Percentiles rank a stretch among this genome's conserved stretches.
phyloP scores from a whole-genome alignment of 805 yeast genomes.

The Hanseniaspora mollemarum region DNA sequence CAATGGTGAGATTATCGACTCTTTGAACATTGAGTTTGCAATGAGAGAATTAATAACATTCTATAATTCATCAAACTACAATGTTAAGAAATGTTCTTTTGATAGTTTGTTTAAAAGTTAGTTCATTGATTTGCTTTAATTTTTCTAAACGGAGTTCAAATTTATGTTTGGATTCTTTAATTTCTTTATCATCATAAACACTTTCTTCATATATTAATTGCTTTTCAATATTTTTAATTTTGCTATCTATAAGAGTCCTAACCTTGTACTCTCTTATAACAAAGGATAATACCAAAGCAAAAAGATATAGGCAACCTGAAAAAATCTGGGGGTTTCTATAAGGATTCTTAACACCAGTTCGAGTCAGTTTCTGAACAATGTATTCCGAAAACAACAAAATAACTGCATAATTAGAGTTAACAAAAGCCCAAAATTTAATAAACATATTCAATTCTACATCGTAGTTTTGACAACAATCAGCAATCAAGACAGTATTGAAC shows the following conservation, averaged over 20 bases:
- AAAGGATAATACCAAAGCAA: slow-evolving; percentile 34
- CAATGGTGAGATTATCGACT: slow-evolving; percentile 59
- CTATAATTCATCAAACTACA: slow-evolving; percentile 39
- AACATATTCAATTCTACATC: slow-evolving; percentile 31
- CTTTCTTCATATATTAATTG: neutral
- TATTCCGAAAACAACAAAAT: slow-evolving; percentile 40
- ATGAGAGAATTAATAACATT: slow-evolving; percentile 66
- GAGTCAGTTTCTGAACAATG: slow-evolving; percentile 41
- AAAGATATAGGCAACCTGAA: slow-evolving; percentile 41
- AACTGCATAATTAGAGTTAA: slow-evolving; percentile 28
- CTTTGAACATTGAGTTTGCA: slow-evolving; percentile 78
- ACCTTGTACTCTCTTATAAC: slow-evolving; percentile 46
- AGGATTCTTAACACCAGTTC: slow-evolving; percentile 31
- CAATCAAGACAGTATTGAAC: slow-evolving; percentile 34
- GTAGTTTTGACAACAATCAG: slow-evolving; percentile 28
- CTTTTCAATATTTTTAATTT: slow-evolving; percentile 1
- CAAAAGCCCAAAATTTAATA: slow-evolving; percentile 32
- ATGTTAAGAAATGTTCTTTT: slow-evolving; percentile 24
- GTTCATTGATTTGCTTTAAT: slow-evolving; percentile 19
- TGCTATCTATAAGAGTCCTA: slow-evolving; percentile 29
- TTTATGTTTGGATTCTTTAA: neutral
- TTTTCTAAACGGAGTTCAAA: slow-evolving; percentile 5
- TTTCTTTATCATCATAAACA: neutral
- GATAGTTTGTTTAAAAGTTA: slow-evolving; percentile 22
- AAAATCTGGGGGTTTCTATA: slow-evolving; percentile 51